Base-by-base conservation (phyloP, 805 yeast genomes). In the Wickerhamiella alocasiicola region DNA sequence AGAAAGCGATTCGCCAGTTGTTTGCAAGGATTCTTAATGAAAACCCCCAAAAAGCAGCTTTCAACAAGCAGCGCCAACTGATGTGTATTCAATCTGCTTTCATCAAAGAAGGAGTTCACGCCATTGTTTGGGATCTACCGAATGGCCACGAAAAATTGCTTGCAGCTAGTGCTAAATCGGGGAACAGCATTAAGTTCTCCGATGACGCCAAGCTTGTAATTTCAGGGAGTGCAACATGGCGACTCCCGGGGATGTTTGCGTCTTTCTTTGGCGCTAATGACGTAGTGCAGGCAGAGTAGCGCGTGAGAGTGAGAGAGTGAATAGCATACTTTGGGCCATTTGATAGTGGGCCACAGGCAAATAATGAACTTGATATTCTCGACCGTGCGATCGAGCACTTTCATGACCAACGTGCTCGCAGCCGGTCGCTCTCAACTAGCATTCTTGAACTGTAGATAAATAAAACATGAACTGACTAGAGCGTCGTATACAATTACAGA, bases 31-130 rank as follows among this genome's bases (percentile, higher is more conserved):
- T 41, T 3, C 36, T 35, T 4, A n/a, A n/a, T 12, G 18, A 9
- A 12, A 41, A 36, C 26, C 31, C 36, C 3, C 12, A 25, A 2
- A 25, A 20, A 4, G 31, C 37, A n/a, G 11, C 40, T 1, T 44
- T 44, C 29, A 31, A 40, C 30, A 37, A 37, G 27, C 23, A 28
- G 17, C 39, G 36, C 9, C 46, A 44, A 29, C 15, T 40, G 5
- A 12, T 44, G 7, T 27, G 40, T 9, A 36, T 41, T 3, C 32
- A 15, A 9, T 15, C 27, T 20, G 33, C 32, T 1, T 31, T 30
- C 6, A 3, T n/a, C 24, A 13, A 18, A 16, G 9, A 12, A 6
- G 30, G 17, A 1, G 13, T 9, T 2, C 29, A 19, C 17, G 31
- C 18, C 3, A 20, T 28, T 6, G 24, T 24, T 3, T 37, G 41